A percentile compares a stretch with the other conserved stretches of the same genome.
Evolutionary conservation across 2,329 filamentous ascomycete species (phyloP).

Genomic region (Sporothrix brasiliensis): DNA sequence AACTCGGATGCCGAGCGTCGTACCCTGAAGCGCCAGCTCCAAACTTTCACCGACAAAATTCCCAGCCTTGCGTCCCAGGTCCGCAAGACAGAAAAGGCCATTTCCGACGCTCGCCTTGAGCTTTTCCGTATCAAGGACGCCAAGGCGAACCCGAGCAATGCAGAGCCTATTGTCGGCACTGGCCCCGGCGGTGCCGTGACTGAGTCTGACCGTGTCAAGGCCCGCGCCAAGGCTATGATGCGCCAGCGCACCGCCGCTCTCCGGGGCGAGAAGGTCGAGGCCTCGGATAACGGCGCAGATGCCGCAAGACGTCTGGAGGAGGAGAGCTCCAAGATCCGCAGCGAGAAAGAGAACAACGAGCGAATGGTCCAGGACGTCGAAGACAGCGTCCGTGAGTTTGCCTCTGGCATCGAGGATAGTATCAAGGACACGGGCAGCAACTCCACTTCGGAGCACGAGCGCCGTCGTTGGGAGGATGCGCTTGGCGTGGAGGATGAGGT

Average conservation of each 20-base stretch:
- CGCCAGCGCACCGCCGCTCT: slow-evolving; percentile 93
- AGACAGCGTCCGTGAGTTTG: slow-evolving; percentile 89
- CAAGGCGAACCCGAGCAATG: slow-evolving; percentile 83
- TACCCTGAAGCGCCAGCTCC: slow-evolving; percentile 83
- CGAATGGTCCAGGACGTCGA: slow-evolving; percentile 96
- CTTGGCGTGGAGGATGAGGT: slow-evolving; percentile 96
- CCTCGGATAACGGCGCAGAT: slow-evolving; percentile 70
- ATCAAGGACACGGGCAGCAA: slow-evolving; percentile 79
- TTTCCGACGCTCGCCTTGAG: slow-evolving; percentile 88
- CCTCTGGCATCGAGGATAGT: slow-evolving; percentile 79
- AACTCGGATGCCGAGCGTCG: slow-evolving; percentile 89
- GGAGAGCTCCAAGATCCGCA: slow-evolving; percentile 77
- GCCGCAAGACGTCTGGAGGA: slow-evolving; percentile 86
- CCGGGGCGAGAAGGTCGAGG: slow-evolving; percentile 77
- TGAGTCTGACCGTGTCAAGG: slow-evolving; percentile 91
- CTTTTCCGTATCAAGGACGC: slow-evolving; percentile 92
- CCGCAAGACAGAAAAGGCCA: slow-evolving; percentile 84
- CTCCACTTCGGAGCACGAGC: slow-evolving; percentile 83
- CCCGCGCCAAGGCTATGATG: slow-evolving; percentile 96
- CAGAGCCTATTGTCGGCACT: slow-evolving; percentile 82
- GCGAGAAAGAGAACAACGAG: slow-evolving; percentile 91
- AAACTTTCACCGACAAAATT: slow-evolving; percentile 83
- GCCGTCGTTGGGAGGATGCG: slow-evolving; percentile 91
- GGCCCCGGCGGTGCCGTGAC: slow-evolving; percentile 89
- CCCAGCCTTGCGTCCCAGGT: slow-evolving; percentile 92